phyloP scores from a whole-genome alignment of 768 basidiomycete species.

The Melanogaster broomeanus region DNA sequence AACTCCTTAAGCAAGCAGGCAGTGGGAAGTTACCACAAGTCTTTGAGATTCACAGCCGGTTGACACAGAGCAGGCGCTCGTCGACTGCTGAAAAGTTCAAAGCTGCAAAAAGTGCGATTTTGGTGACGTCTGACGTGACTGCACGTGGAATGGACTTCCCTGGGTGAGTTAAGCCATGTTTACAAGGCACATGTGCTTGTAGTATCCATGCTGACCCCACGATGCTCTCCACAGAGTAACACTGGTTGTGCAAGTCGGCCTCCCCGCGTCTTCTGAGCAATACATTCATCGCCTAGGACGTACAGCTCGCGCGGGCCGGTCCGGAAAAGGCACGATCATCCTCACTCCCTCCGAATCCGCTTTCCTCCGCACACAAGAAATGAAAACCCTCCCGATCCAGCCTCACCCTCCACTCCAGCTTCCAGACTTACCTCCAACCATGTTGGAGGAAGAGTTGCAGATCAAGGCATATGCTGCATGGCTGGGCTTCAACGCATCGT shows the following conservation, averaged over 20 bases:
- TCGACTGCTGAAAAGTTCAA: conserved; percentile 53
- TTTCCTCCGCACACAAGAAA: conserved; percentile 45
- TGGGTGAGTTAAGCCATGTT: conserved; percentile 35
- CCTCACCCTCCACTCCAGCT: conserved; percentile 25
- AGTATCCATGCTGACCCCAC: conserved; percentile 4
- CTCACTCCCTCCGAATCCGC: conserved; percentile 50
- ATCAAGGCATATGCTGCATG: conserved; percentile 53
- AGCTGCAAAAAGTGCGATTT: conserved; percentile 41
- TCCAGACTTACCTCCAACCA: conserved; percentile 24
- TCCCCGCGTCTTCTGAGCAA: conserved; percentile 71
- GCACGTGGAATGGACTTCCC: conserved; percentile 73
- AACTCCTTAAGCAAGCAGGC: conserved; percentile 35
- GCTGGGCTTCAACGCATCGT: conserved; percentile 58
- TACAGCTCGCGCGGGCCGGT: conserved; percentile 72
- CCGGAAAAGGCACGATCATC: conserved; percentile 59
- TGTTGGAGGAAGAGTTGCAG: conserved; percentile 43
- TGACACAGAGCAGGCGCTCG: conserved; percentile 49
- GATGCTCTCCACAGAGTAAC: conserved; percentile 44
- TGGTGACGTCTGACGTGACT: conserved; percentile 58
- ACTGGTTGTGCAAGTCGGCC: conserved; percentile 59
- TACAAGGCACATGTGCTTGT: neutral
- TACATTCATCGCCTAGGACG: conserved; percentile 81
- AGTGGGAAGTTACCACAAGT: conserved; percentile 35
- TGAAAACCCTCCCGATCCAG: conserved; percentile 43
- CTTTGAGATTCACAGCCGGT: conserved; percentile 59